Evolutionary conservation across 192 early-diverging fungal species (phyloP).

Genomic region (Haplosporangium gracile): DNA sequence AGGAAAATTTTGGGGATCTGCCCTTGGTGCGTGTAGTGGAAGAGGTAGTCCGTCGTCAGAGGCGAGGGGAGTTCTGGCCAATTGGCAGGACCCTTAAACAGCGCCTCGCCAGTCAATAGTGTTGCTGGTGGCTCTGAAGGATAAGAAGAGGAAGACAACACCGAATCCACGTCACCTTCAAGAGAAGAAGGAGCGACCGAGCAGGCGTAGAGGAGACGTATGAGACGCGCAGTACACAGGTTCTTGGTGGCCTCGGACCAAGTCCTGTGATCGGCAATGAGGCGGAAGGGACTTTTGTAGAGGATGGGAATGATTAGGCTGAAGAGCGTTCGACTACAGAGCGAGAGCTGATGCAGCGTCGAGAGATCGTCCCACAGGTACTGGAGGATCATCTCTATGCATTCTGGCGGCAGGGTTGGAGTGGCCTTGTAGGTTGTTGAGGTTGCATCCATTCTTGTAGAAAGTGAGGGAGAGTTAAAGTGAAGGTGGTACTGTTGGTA

Average conservation of each 20-base stretch:
- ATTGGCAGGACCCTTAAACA: background rate
- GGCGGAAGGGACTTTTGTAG: constrained; percentile 31
- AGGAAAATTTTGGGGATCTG: constrained; percentile 21
- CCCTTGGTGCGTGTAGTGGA: constrained; percentile 27
- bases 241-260: constrained; percentile 14
- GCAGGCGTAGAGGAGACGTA: constrained; percentile 24
- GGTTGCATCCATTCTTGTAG: background rate
- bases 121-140: background rate
- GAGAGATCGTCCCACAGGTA: constrained; percentile 33
- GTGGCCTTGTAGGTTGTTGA: background rate
- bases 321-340: constrained; percentile 33
- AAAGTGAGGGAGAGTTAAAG: too few relatives aligned
- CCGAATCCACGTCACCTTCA: background rate
- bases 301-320: constrained; percentile 23
- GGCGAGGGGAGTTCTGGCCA: constrained; percentile 5
- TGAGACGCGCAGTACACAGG: constrained; percentile 13
- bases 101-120: background rate
- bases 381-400: constrained; percentile 18
- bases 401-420: constrained; percentile 31
- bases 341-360: constrained; percentile 14
- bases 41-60: constrained; percentile 38
- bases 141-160: background rate
- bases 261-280: constrained; percentile 13
- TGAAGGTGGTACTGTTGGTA: background rate
- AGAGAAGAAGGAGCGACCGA: background rate